These are phyloP conservation scores for Lotus japonicus DNA, from an alignment of 306 rosid genomes.

Conservation along the genomic window DNA sequence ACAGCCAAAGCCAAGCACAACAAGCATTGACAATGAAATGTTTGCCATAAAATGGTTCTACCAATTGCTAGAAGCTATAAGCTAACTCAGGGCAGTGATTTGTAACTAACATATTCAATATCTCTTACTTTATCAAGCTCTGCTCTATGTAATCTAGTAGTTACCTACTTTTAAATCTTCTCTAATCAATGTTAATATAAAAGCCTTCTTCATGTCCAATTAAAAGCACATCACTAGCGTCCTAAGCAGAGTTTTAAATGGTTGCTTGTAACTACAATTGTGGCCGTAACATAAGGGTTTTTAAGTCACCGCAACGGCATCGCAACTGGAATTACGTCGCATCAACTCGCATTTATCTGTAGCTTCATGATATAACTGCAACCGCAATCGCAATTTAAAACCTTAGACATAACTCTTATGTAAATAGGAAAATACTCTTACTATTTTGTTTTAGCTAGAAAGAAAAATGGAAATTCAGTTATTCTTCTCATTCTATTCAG, in stretches of 20 bases:
- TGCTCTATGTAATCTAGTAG: not conserved
- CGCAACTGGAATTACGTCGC: too few species aligned
- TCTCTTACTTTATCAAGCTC: too few species aligned
- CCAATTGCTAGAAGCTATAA: not conserved
- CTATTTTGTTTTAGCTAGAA: not conserved
- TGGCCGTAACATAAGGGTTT: too few species aligned
- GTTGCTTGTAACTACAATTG: too few species aligned
- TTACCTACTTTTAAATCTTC: not conserved
- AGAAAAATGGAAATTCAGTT: not conserved
- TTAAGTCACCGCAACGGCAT: too few species aligned
- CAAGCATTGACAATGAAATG: not conserved
- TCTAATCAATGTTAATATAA: not conserved
- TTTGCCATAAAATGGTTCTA: not conserved
- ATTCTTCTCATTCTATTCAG: not conserved
- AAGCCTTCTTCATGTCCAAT: not conserved
- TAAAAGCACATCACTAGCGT: not conserved
- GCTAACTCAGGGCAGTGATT: not conserved
- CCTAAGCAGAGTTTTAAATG: not conserved
- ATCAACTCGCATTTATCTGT: too few species aligned
- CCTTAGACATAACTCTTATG: too few species aligned
- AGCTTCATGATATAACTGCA: too few species aligned
- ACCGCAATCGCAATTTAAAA: too few species aligned
- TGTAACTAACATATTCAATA: too few species aligned
- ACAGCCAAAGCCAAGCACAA: conserved; percentile 1
- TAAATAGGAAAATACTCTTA: not conserved